Percentiles rank a stretch among this genome's conserved stretches.
Evolutionary conservation across 768 basidiomycete species (phyloP).

Genomic region (Sistotremastrum suecicum): DNA sequence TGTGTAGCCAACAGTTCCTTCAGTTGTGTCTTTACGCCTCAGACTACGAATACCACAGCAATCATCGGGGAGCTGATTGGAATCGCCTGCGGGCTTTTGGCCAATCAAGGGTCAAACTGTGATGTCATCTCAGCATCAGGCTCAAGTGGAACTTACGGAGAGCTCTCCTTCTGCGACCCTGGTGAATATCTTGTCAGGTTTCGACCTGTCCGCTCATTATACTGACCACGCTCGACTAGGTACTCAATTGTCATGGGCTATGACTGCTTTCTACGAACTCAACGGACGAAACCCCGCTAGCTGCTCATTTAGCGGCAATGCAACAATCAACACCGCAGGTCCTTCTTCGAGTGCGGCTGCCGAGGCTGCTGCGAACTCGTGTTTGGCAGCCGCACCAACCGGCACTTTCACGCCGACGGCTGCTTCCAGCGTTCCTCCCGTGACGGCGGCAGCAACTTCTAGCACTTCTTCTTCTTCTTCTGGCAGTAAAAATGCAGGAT

Average conservation of each 20-base stretch:
- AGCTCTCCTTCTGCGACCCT: constrained; percentile 66
- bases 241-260: constrained; percentile 69
- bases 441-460: too few species aligned
- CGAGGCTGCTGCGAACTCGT: constrained; percentile 46
- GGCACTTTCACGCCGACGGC: constrained; percentile 51
- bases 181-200: constrained; percentile 27
- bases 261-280: constrained; percentile 64
- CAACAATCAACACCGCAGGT: constrained; percentile 48
- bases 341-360: constrained; percentile 35
- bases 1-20: constrained; percentile 53
- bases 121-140: constrained; percentile 61
- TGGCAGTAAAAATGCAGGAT: too few species aligned
- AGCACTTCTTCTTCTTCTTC: too few species aligned
- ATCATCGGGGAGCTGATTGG: constrained; percentile 50
- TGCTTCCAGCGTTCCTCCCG: constrained; percentile 2
- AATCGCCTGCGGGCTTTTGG: constrained; percentile 55
- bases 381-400: constrained; percentile 40
- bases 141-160: constrained; percentile 59
- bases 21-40: constrained; percentile 60
- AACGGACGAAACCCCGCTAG: constrained; percentile 42
- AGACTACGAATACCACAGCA: constrained; percentile 42
- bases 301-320: constrained; percentile 79
- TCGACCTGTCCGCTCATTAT: constrained; percentile 1
- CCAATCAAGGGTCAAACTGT: constrained; percentile 46
- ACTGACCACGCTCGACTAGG: constrained; percentile 23